Evolutionary conservation across 208 protist species (phyloP).

Genomic region (Wallacemonas rigidus): DNA sequence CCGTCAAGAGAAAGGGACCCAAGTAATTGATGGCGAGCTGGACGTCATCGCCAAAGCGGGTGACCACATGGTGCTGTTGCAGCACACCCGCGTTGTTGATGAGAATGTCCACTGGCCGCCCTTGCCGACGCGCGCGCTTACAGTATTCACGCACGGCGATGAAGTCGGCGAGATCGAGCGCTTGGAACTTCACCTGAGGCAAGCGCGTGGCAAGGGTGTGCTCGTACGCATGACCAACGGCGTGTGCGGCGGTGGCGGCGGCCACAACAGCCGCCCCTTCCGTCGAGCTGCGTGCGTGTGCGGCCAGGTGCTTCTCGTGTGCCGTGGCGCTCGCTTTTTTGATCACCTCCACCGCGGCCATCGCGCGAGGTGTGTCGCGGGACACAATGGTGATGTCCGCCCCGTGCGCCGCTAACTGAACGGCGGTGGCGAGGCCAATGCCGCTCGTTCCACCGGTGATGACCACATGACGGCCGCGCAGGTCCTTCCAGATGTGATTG

Average conservation of each 20-base stretch:
- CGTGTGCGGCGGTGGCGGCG: background rate
- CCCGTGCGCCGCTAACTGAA: constrained; percentile 67
- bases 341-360: constrained; percentile 41
- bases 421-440: constrained; percentile 68
- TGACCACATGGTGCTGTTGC: constrained; percentile 49
- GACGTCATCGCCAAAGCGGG: constrained; percentile 75
- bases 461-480: constrained; percentile 58
- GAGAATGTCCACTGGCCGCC: constrained; percentile 55
- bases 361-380: constrained; percentile 41
- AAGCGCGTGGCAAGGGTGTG: background rate
- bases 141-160: constrained; percentile 76
- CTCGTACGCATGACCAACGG: constrained; percentile 16
- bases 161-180: constrained; percentile 74
- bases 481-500: constrained; percentile 42
- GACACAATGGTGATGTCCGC: constrained; percentile 66
- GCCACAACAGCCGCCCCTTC: background rate
- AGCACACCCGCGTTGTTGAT: constrained; percentile 80
- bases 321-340: constrained; percentile 8
- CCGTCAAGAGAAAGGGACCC: constrained; percentile 74
- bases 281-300: background rate
- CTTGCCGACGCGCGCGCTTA: constrained; percentile 45
- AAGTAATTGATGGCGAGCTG: constrained; percentile 82
- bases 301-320: constrained; percentile 8
- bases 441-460: constrained; percentile 79
- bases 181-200: constrained; percentile 38